Conservation (phyloP, 805 yeast species). For the Lachancea waltii region DNA sequence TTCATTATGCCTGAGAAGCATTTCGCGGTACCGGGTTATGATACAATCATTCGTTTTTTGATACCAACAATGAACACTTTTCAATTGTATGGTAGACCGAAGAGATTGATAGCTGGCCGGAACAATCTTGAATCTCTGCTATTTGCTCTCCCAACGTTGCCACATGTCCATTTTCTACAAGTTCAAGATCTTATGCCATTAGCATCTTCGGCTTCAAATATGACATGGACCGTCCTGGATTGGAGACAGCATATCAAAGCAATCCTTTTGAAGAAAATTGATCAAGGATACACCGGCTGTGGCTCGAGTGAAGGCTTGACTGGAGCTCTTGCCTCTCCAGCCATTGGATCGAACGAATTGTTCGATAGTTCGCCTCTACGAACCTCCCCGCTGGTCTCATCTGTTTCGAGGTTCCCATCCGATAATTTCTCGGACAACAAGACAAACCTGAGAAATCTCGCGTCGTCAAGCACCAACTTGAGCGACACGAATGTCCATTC, state of each 20-base stretch:
- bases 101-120: constrained; percentile 52
- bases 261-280: constrained; percentile 45
- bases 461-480: not conserved
- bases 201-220: constrained; percentile 30
- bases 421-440: constrained; percentile 4
- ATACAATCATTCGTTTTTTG: constrained; percentile 63
- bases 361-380: constrained; percentile 18
- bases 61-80: constrained; percentile 67
- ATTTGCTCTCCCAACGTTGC: constrained; percentile 70
- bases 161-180: constrained; percentile 56
- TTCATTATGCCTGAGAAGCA: constrained; percentile 66
- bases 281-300: constrained; percentile 66
- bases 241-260: constrained; percentile 57
- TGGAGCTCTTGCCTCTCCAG: constrained; percentile 53
- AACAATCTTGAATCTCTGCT: constrained; percentile 48
- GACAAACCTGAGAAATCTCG: constrained; percentile 3
- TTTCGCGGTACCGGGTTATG: constrained; percentile 64
- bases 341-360: constrained; percentile 33
- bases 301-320: constrained; percentile 60
- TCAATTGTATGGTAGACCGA: constrained; percentile 69
- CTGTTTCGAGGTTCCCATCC: constrained; percentile 20
- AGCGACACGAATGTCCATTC: not conserved
- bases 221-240: constrained; percentile 50
- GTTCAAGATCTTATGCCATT: constrained; percentile 51
- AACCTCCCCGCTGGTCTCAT: constrained; percentile 9